Evolutionary conservation across 495 filamentous ascomycete genomes (phyloP).

Genomic region (Aspergillus cavernicola): DNA sequence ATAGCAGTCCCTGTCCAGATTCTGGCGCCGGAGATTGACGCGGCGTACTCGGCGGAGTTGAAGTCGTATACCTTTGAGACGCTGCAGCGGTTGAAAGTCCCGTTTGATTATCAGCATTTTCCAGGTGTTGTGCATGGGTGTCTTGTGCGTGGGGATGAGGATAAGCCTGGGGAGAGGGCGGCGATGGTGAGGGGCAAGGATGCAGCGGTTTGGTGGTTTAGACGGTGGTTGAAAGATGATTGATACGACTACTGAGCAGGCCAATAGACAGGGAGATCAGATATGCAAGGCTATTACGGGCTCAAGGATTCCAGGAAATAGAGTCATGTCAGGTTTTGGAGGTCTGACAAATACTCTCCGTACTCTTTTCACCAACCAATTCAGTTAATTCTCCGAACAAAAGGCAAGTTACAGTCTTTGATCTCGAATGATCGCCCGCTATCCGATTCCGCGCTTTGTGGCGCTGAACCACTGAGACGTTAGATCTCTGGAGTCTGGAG

Average conservation of each 20-base stretch:
- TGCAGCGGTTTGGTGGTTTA: not conserved
- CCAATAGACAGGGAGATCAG: too few species aligned
- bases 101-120: constrained; percentile 57
- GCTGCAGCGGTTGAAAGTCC: constrained; percentile 25
- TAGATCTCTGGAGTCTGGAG: too few species aligned
- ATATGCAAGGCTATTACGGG: too few species aligned
- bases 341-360: not conserved
- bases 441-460: too few species aligned
- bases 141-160: constrained; percentile 42
- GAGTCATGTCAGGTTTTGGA: not conserved
- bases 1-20: constrained; percentile 55
- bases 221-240: not conserved
- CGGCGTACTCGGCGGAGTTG: constrained; percentile 44
- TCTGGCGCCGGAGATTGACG: constrained; percentile 55
- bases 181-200: not conserved
- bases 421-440: too few species aligned
- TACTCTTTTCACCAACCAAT: not conserved
- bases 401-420: not conserved
- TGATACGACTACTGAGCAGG: too few species aligned
- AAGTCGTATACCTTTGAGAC: constrained; percentile 43
- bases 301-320: too few species aligned
- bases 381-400: not conserved
- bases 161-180: constrained; percentile 13
- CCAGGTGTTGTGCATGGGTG: constrained; percentile 51
- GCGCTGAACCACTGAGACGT: too few species aligned